Conservation (phyloP, 192 early-diverging fungal genomes). For the Diversispora eburnea region DNA sequence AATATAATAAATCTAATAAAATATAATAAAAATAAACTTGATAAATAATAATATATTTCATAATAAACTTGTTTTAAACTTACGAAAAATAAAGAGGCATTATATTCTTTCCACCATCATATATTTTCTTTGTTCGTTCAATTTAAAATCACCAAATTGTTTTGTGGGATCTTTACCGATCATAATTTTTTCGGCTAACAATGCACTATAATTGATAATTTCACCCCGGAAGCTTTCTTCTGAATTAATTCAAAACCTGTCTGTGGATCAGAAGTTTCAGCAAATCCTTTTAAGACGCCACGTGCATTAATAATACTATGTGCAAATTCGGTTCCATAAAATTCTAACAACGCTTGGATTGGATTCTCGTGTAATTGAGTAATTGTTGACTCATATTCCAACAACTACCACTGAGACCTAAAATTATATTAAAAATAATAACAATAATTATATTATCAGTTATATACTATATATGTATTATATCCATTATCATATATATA, state of each 20-base stretch:
- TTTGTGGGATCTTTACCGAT: constrained; percentile 34
- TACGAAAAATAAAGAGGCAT: constrained; percentile 75
- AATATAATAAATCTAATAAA: no score
- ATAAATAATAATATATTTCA: no score
- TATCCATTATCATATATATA: constrained; percentile 41
- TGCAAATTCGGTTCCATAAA: constrained; percentile 31
- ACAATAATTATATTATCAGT: neutral
- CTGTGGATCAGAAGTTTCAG: constrained; percentile 32
- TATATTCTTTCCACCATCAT: constrained; percentile 55
- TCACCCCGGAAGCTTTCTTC: constrained; percentile 33
- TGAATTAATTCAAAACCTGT: constrained; percentile 40
- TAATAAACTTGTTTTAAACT: neutral
- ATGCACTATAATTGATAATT: constrained; percentile 49
- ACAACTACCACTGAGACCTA: constrained; percentile 55
- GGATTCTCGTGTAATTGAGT: constrained; percentile 1
- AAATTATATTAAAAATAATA: constrained; percentile 29
- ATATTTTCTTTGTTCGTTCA: constrained; percentile 49
- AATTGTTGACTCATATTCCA: constrained; percentile 52
- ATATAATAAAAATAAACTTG: no score
- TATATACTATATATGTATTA: constrained; percentile 27
- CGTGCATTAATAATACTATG: constrained; percentile 33
- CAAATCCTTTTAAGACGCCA: constrained; percentile 32
- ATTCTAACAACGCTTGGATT: constrained; percentile 29
- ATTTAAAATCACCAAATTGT: constrained; percentile 50
- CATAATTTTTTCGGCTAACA: constrained; percentile 47